Evolutionary conservation across 176 grass and related monocot species (phyloP).

Genomic region (Triticum dicoccoides): DNA sequence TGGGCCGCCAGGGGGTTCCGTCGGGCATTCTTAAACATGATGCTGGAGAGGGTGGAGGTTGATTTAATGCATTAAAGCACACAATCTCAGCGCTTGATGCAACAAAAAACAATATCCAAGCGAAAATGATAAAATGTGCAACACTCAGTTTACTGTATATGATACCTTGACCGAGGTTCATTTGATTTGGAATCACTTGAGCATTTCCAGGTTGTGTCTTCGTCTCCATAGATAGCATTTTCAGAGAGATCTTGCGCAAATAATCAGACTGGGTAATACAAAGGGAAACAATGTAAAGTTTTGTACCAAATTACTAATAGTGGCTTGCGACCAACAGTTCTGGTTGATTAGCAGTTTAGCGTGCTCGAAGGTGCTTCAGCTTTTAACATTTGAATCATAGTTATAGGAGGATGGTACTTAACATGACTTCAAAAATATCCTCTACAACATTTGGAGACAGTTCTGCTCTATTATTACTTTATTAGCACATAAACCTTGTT

Average conservation of each 20-base stretch:
- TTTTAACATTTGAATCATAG: neutral
- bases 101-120: too few species aligned
- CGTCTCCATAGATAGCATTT: neutral
- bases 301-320: neutral
- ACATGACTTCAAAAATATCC: neutral
- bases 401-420: neutral
- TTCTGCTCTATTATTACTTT: neutral
- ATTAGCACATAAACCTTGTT: neutral
- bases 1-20: neutral
- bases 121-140: neutral
- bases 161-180: neutral
- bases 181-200: neutral
- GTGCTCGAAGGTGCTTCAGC: neutral
- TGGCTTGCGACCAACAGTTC: neutral
- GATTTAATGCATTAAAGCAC: too few species aligned
- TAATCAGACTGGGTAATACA: neutral
- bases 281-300: neutral
- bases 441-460: neutral
- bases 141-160: neutral
- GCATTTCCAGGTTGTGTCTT: neutral
- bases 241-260: neutral
- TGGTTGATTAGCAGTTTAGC: neutral
- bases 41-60: too few species aligned
- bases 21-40: too few species aligned
- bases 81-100: too few species aligned